Evolutionary conservation across 495 filamentous ascomycete species (phyloP).

Genomic region (Penicillium simplicissimum): DNA sequence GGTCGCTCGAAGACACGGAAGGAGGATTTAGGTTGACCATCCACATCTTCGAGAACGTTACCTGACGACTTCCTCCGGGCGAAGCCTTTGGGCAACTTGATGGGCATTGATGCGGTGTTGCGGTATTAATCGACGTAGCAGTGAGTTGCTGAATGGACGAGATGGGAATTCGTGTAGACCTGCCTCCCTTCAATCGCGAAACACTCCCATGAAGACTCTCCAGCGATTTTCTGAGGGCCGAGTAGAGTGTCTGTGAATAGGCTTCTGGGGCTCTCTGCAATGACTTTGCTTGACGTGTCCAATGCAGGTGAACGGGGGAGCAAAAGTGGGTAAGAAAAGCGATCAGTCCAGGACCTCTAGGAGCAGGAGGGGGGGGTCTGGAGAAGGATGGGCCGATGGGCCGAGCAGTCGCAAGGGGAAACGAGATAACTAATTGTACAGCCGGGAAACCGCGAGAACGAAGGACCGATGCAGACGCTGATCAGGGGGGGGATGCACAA

Average conservation of each 20-base stretch:
- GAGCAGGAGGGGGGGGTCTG: not conserved
- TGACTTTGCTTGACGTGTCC: conserved; percentile 27
- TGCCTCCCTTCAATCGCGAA: conserved; percentile 11
- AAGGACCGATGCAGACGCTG: not conserved
- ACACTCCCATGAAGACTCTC: conserved; percentile 19
- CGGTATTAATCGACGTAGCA: not conserved
- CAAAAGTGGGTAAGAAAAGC: conserved; percentile 11
- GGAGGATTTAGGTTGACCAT: conserved; percentile 49
- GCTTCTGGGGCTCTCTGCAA: not conserved
- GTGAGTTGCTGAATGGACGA: not conserved
- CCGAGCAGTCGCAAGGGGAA: conserved; percentile 23
- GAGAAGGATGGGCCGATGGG: not conserved
- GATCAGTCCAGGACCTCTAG: conserved; percentile 16
- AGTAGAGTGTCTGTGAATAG: not conserved
- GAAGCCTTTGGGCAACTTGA: conserved; percentile 67
- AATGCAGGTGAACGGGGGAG: conserved; percentile 18
- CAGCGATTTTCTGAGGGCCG: conserved; percentile 1
- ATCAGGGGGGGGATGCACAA: conserved; percentile 16
- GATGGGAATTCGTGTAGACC: not conserved
- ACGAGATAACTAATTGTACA: conserved; percentile 3
- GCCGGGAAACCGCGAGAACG: conserved; percentile 2
- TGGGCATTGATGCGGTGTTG: conserved; percentile 54
- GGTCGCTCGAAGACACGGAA: conserved; percentile 64
- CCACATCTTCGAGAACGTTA: conserved; percentile 60
- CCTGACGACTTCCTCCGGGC: conserved; percentile 67